Conservation (phyloP, 1,284 basidiomycete genomes). For the Tilletia setariae region DNA sequence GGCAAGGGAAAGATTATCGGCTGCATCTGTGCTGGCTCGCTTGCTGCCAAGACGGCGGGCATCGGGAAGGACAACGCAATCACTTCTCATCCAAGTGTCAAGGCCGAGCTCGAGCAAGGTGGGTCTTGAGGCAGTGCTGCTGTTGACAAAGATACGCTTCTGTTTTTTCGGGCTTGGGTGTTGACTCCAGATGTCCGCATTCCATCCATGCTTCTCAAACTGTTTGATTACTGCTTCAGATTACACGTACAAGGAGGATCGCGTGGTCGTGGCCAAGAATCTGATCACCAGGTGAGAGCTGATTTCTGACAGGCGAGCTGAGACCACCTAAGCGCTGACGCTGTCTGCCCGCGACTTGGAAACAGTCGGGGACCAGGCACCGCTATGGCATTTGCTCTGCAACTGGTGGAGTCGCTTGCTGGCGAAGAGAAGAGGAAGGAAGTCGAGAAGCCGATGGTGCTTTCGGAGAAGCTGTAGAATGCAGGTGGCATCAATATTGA, state of each 20-base stretch:
- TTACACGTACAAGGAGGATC: slow-evolving; percentile 72
- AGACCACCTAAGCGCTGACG: neutral
- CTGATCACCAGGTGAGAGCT: slow-evolving; percentile 68
- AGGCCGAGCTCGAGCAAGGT: slow-evolving; percentile 65
- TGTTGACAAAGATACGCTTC: neutral
- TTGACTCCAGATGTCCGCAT: no score
- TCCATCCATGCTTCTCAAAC: neutral
- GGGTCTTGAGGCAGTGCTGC: slow-evolving; percentile 27
- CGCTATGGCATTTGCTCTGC: slow-evolving; percentile 71
- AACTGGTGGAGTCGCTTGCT: slow-evolving; percentile 67
- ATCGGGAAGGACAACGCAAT: slow-evolving; percentile 62
- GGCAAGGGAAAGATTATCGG: slow-evolving; percentile 49
- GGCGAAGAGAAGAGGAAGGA: slow-evolving; percentile 68
- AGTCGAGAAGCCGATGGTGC: slow-evolving; percentile 70
- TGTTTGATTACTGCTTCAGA: slow-evolving; percentile 56
- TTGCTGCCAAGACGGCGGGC: slow-evolving; percentile 67
- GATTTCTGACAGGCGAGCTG: neutral
- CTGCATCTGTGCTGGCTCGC: slow-evolving; percentile 56
- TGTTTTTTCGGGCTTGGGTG: no score
- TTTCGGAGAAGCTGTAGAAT: slow-evolving; percentile 22
- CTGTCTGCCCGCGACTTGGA: no score
- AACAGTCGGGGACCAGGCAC: slow-evolving; percentile 77
- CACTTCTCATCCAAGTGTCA: slow-evolving; percentile 77
- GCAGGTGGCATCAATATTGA: neutral
- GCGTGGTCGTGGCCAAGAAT: slow-evolving; percentile 68